Base-by-base conservation (phyloP, 2,329 filamentous ascomycete genomes). In the Botrytis porri region DNA sequence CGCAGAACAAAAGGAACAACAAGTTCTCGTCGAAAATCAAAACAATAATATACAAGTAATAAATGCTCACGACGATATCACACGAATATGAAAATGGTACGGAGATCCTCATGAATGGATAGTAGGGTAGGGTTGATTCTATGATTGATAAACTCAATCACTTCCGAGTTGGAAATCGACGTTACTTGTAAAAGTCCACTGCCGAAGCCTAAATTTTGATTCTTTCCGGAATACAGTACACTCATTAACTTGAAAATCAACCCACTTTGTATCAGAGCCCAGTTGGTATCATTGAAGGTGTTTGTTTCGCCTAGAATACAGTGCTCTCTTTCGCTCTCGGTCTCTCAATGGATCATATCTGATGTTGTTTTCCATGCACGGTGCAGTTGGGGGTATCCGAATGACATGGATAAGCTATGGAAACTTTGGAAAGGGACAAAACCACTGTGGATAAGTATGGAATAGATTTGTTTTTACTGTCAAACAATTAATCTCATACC, bases 11-110 rank as follows among this genome's bases (percentile, higher is more conserved):
- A 59, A 57, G 61, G 60, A 45, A 67, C 35, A 63, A 35, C 22
- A 62, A 66, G 72, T 67, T 73, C 67, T 72, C 57, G 62, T 70
- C 73, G 39, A 22, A 14, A 54, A 25, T 69, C 25, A 32, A 54
- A 67, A 41, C 32, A 41, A 67, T 67, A 57, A 54, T 41, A 64
- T 29, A 16, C 14, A n/a, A 39, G 14, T 51, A 22, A 67, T 22
- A 16, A 54, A 54, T 54, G 25, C 45, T 57, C 41, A 57, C 48
- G 25, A 41, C 62, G 35, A 54, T n/a, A 54, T 35, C 16, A 8
- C 14, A n/a, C 6, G 35, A 12, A 20, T 3, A 41, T 10, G 60
- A 35, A 32, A 29, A 59, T 43, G 29, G 41, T 7, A 37, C 37
- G 37, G 51, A 62, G 67, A 62, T 35, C 45, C 45, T 12, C 18